phyloP scores from a whole-genome alignment of 257 asterid genomes.

The Cinchona pubescens region DNA sequence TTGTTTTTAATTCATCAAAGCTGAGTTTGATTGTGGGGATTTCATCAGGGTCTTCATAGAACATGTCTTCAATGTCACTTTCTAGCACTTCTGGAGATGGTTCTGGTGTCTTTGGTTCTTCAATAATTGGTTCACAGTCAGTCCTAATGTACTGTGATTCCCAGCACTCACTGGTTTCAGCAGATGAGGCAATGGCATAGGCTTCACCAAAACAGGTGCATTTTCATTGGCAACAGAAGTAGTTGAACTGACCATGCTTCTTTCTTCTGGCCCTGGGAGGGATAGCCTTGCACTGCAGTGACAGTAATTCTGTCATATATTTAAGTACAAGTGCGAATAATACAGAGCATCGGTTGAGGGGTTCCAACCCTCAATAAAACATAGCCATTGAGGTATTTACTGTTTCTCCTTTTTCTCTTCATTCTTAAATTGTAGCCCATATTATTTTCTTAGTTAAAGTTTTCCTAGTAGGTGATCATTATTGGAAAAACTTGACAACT shows the following conservation, averaged over 20 bases:
- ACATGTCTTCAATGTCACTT: conserved; percentile 81
- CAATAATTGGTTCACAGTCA: conserved; percentile 65
- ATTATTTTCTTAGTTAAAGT: not conserved
- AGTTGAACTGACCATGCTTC: conserved; percentile 29
- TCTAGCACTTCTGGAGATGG: conserved; percentile 44
- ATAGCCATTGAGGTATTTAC: not conserved
- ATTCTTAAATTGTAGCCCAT: not conserved
- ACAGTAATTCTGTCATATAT: not conserved
- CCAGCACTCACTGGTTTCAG: conserved; percentile 32
- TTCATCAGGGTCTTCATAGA: conserved; percentile 79
- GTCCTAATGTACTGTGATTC: conserved; percentile 25
- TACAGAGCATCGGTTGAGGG: conserved; percentile 1
- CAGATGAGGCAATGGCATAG: conserved; percentile 49
- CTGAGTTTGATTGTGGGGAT: conserved; percentile 79
- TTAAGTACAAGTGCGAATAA: not conserved
- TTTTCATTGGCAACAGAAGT: conserved; percentile 32
- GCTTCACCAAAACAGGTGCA: conserved; percentile 30
- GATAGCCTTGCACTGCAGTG: conserved; percentile 88
- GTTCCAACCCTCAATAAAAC: not conserved
- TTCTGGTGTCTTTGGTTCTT: conserved; percentile 85
- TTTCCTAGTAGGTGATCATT: conserved; percentile 14
- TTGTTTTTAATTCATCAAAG: conserved; percentile 60
- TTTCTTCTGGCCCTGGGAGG: conserved; percentile 82
- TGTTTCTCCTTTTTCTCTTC: not conserved
- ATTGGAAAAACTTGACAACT: conserved; percentile 26